phyloP scores from a whole-genome alignment of 371 early-diverging fungal species.

The Actinomortierella ambigua region DNA sequence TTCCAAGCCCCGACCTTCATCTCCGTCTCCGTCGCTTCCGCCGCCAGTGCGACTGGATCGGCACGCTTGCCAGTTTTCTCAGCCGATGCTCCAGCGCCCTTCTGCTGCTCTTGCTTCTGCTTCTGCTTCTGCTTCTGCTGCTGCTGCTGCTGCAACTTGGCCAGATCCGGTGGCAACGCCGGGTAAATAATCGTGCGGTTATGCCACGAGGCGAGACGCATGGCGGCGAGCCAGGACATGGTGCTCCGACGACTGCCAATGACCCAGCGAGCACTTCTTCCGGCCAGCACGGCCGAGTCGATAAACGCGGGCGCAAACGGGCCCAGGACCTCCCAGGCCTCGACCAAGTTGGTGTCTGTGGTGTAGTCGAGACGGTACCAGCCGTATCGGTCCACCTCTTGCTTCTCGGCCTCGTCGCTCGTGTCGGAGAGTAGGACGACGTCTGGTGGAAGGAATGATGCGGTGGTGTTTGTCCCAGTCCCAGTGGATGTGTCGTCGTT shows the following conservation, averaged over 20 bases:
- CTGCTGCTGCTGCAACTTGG: no score
- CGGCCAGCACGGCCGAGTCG: conserved; percentile 38
- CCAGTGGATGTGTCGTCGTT: background rate
- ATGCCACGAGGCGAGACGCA: conserved; percentile 25
- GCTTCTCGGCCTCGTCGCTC: conserved; percentile 26
- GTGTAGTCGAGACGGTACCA: conserved; percentile 41
- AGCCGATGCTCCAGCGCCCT: no score
- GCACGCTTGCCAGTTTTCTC: no score
- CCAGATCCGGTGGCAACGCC: no score
- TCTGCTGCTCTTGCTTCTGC: no score
- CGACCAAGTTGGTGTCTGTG: conserved; percentile 14
- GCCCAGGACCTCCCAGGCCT: conserved; percentile 25
- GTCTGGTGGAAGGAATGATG: conserved; percentile 4
- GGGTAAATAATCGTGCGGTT: conserved; percentile 34
- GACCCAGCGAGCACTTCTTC: conserved; percentile 37
- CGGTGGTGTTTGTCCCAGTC: no score
- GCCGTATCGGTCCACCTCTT: conserved; percentile 35
- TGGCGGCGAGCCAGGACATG: conserved; percentile 44
- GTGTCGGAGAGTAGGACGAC: conserved; percentile 45
- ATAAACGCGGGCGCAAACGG: conserved; percentile 37
- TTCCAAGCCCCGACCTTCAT: no score
- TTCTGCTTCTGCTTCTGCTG: no score
- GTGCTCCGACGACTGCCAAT: conserved; percentile 39
- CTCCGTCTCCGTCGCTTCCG: no score
- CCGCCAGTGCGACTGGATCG: no score